Base-by-base conservation (phyloP, 495 filamentous ascomycete genomes). In the Podospora anserina region DNA sequence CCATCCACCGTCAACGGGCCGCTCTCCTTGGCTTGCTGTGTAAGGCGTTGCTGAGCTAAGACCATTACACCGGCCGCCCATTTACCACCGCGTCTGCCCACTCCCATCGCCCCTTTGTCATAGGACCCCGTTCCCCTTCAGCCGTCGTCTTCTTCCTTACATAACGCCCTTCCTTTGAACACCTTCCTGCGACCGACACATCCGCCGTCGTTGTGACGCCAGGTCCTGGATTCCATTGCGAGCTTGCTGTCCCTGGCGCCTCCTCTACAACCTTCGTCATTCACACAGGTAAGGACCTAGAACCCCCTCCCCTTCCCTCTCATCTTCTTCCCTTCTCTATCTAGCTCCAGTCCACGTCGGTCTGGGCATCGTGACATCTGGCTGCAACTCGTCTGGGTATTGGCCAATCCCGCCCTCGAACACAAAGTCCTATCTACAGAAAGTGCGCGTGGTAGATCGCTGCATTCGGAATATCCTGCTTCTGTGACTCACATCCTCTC, bases 401-500 rank as follows among this genome's bases (percentile, higher is more conserved):
- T 71, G 72, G 64, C 71, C 73, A 71, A 73, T 71, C 73, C 65
- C 28, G 18, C 56, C 27, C n/a, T 27, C 62, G 5, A 32, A 61
- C 66, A 16, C 64, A 28, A 44, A 56, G 57, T 68, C 53, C 58
- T 64, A 57, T 61, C 27, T 66, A 28, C 16, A 49, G 23, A 61
- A 62, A 61, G 44, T 44, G 63, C 30, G 57, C 44, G 54, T 32
- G 63, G 54, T 26, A 26, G 60, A 32, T 58, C 55, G 23, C 66
- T 77, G 64, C 74, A 69, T 66, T 65, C 64, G 69, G 72, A 62
- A 61, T 70, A 49, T 65, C 68, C 73, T 39, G 13, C 74, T 63
- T 49, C 32, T 76, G 69, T 78, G 76, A 78, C 76, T 78, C 76
- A 78, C 64, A 20, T 62, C 34, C 69, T 65, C 23, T 61, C 60